A percentile compares a stretch with the other conserved stretches of the same genome.
Evolutionary conservation across 768 basidiomycete genomes (phyloP).

Genomic region (Cubamyces lactineus): DNA sequence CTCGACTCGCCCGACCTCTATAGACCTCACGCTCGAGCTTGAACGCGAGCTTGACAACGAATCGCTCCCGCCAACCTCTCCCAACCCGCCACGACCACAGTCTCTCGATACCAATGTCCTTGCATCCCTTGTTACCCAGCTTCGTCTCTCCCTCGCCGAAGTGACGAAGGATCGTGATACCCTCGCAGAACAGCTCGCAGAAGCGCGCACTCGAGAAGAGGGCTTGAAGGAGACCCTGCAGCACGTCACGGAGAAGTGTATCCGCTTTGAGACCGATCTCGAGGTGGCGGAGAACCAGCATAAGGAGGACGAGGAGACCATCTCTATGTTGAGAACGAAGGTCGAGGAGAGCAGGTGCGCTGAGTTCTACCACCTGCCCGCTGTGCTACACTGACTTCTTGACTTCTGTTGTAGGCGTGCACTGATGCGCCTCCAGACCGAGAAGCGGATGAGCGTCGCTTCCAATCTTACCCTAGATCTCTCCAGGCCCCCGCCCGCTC

Average conservation of each 20-base stretch:
- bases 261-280: slow-evolving; percentile 58
- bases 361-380: not conserved
- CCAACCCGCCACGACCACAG: slow-evolving; percentile 43
- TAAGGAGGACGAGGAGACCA: slow-evolving; percentile 78
- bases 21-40: slow-evolving; percentile 80
- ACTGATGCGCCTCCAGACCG: slow-evolving; percentile 83
- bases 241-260: slow-evolving; percentile 68
- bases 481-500: slow-evolving; percentile 46
- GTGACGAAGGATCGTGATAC: slow-evolving; percentile 75
- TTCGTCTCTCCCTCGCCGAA: slow-evolving; percentile 65
- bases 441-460: slow-evolving; percentile 65
- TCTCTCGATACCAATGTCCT: slow-evolving; percentile 77
- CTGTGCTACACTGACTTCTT: slow-evolving; percentile 3
- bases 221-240: slow-evolving; percentile 65
- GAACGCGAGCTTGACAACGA: slow-evolving; percentile 76
- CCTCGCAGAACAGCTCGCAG: slow-evolving; percentile 53
- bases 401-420: slow-evolving; percentile 57
- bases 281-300: slow-evolving; percentile 43
- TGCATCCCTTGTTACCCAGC: slow-evolving; percentile 73
- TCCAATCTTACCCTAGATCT: slow-evolving; percentile 55
- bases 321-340: slow-evolving; percentile 74
- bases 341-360: slow-evolving; percentile 85
- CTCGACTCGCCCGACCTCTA: slow-evolving; percentile 49
- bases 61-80: slow-evolving; percentile 51
- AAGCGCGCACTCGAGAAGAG: slow-evolving; percentile 56